A percentile compares a stretch with the other conserved stretches of the same genome.
Conservation (phyloP, 2,329 filamentous ascomycete species). For the Scytalidium lignicola region DNA sequence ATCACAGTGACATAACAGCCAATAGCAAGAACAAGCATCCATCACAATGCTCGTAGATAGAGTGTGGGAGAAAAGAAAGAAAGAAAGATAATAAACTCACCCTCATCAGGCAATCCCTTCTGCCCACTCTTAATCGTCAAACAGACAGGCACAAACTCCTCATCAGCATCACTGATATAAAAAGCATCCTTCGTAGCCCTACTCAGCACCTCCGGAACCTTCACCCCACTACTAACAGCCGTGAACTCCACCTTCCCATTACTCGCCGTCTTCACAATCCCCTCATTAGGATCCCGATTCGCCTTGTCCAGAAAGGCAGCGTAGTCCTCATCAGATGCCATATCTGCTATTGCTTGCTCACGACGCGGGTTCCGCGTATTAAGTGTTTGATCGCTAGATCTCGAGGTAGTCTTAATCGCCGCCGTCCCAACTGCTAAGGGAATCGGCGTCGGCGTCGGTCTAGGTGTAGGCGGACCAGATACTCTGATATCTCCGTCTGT, state of each 20-base stretch:
- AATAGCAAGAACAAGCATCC: too few relatives aligned
- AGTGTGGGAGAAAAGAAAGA: slow-evolving; percentile 9
- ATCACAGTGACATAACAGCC: too few relatives aligned
- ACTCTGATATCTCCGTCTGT: background rate
- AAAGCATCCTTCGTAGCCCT: slow-evolving; percentile 51
- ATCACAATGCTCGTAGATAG: background rate
- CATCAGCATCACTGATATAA: slow-evolving; percentile 79
- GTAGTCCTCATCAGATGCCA: slow-evolving; percentile 79
- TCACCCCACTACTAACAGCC: slow-evolving; percentile 45
- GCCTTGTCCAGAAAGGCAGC: slow-evolving; percentile 81
- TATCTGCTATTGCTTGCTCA: slow-evolving; percentile 5
- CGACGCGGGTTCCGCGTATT: background rate
- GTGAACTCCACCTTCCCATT: slow-evolving; percentile 39
- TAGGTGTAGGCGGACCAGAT: background rate
- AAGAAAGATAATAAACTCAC: slow-evolving; percentile 36
- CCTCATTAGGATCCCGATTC: slow-evolving; percentile 69
- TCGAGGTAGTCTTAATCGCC: background rate
- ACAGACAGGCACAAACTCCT: slow-evolving; percentile 75
- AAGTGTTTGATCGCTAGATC: background rate
- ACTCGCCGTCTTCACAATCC: slow-evolving; percentile 31
- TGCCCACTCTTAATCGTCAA: slow-evolving; percentile 51
- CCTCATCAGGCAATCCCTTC: slow-evolving; percentile 53
- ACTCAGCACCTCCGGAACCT: slow-evolving; percentile 56
- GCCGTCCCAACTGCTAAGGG: background rate
- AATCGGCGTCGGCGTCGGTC: background rate